phyloP scores from a whole-genome alignment of 441 rosid genomes.

The Syzygium malaccense region DNA sequence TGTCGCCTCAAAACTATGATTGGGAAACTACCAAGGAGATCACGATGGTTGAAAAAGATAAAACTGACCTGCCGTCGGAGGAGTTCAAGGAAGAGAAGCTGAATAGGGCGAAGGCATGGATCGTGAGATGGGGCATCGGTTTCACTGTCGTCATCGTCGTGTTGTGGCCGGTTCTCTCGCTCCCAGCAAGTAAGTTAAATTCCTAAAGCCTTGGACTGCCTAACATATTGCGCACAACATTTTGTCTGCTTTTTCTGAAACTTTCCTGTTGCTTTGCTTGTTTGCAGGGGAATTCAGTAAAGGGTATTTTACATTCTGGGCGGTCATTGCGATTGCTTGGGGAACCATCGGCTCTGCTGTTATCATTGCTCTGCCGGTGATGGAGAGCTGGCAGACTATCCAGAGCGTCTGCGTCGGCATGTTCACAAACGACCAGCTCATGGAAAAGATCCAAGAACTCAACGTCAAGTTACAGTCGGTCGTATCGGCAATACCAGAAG shows the following conservation, averaged over 20 bases:
- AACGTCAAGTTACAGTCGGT: slow-evolving; percentile 39
- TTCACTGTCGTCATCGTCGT: slow-evolving; percentile 62
- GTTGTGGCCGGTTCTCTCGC: slow-evolving; percentile 73
- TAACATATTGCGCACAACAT: not conserved
- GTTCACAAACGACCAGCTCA: slow-evolving; percentile 69
- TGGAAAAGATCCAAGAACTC: slow-evolving; percentile 62
- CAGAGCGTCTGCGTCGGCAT: slow-evolving; percentile 45
- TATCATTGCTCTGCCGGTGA: slow-evolving; percentile 57
- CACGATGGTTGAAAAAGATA: slow-evolving; percentile 66
- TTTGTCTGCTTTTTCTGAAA: not conserved
- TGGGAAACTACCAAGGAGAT: slow-evolving; percentile 85
- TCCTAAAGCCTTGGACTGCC: not conserved
- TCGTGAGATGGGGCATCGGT: slow-evolving; percentile 76
- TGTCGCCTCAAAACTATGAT: slow-evolving; percentile 67
- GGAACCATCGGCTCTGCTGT: slow-evolving; percentile 70
- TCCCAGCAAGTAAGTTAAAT: slow-evolving; percentile 60
- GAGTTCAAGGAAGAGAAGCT: slow-evolving; percentile 81
- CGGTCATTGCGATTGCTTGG: slow-evolving; percentile 77
- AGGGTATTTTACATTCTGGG: slow-evolving; percentile 91
- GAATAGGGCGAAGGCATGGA: slow-evolving; percentile 67
- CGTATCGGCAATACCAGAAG: slow-evolving; percentile 58
- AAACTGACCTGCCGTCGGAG: slow-evolving; percentile 35
- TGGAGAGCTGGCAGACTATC: slow-evolving; percentile 80
- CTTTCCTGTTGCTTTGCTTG: not conserved
- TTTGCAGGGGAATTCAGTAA: slow-evolving; percentile 49